These are phyloP conservation scores for Mycena floridula DNA, from an alignment of 768 basidiomycete genomes.

Conservation along the genomic window DNA sequence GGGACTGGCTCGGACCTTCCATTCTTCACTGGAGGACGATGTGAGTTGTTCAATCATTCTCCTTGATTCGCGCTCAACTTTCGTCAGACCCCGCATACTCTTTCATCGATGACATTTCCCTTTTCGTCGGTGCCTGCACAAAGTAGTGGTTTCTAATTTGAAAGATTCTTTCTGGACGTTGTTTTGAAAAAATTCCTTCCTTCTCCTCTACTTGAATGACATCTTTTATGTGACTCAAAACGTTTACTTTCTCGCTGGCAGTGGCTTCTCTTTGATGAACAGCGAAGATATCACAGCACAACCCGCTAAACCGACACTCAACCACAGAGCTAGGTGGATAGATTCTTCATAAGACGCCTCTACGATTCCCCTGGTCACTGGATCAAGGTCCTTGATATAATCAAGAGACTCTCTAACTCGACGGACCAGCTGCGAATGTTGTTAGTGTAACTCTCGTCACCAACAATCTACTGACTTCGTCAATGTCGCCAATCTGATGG, in stretches of 20 bases:
- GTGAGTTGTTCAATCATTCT: too few relatives aligned
- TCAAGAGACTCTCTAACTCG: conserved; percentile 44
- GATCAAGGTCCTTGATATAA: conserved; percentile 39
- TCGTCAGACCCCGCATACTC: too few relatives aligned
- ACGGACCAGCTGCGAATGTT: conserved; percentile 32
- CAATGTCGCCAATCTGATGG: conserved; percentile 28
- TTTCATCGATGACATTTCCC: too few relatives aligned
- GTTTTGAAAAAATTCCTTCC: too few relatives aligned
- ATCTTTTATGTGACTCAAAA: too few relatives aligned
- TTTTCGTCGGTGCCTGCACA: too few relatives aligned
- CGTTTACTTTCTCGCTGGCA: conserved; percentile 7
- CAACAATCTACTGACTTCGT: conserved; percentile 38
- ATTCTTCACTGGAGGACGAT: too few relatives aligned
- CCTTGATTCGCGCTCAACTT: too few relatives aligned
- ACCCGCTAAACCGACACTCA: conserved; percentile 35
- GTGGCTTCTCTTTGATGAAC: conserved; percentile 48
- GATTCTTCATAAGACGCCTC: conserved; percentile 37
- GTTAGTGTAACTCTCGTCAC: neutral
- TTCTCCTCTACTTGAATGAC: too few relatives aligned
- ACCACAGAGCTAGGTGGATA: conserved; percentile 41
- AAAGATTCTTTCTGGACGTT: too few relatives aligned
- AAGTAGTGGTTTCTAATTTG: too few relatives aligned
- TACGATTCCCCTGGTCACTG: conserved; percentile 30
- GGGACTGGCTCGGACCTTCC: too few relatives aligned
- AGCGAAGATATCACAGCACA: conserved; percentile 36